A percentile compares a stretch with the other conserved stretches of the same genome.
Conservation (phyloP, 805 yeast species). For the Ogataea pilisensis region DNA sequence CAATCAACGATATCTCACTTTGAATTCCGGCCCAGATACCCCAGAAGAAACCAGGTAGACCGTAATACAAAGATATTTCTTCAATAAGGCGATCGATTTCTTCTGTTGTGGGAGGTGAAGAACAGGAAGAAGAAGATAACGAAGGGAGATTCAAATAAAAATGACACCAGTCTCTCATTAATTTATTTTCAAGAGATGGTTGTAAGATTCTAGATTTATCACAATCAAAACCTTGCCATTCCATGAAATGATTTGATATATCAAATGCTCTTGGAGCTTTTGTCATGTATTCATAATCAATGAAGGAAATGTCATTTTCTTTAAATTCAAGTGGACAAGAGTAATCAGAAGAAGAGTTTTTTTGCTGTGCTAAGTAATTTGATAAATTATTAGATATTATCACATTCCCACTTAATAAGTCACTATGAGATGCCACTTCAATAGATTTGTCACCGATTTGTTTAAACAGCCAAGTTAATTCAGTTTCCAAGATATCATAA, state of each 20-base stretch:
- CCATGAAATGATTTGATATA: slow-evolving; percentile 70
- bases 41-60: slow-evolving; percentile 83
- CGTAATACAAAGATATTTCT: slow-evolving; percentile 61
- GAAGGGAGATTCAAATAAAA: slow-evolving; percentile 43
- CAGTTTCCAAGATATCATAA: slow-evolving; percentile 40
- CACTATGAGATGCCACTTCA: slow-evolving; percentile 64
- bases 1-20: slow-evolving; percentile 61
- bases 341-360: too few relatives aligned
- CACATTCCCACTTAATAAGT: slow-evolving; percentile 69
- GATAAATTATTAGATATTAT: slow-evolving; percentile 47
- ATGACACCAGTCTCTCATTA: slow-evolving; percentile 53
- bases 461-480: slow-evolving; percentile 51
- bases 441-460: slow-evolving; percentile 45
- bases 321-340: slow-evolving; percentile 20
- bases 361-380: slow-evolving; percentile 8
- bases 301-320: slow-evolving; percentile 48
- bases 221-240: slow-evolving; percentile 82
- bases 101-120: not conserved
- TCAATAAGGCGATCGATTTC: slow-evolving; percentile 41
- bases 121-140: not conserved
- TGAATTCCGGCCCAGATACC: slow-evolving; percentile 82
- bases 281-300: slow-evolving; percentile 70
- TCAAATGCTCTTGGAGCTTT: slow-evolving; percentile 74
- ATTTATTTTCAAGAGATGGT: slow-evolving; percentile 40
- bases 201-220: slow-evolving; percentile 54